Evolutionary conservation across 108 stramenopile genomes (phyloP), one percentile per base, ranked within the genome.

Genomic region (Ochromonas danica): DNA sequence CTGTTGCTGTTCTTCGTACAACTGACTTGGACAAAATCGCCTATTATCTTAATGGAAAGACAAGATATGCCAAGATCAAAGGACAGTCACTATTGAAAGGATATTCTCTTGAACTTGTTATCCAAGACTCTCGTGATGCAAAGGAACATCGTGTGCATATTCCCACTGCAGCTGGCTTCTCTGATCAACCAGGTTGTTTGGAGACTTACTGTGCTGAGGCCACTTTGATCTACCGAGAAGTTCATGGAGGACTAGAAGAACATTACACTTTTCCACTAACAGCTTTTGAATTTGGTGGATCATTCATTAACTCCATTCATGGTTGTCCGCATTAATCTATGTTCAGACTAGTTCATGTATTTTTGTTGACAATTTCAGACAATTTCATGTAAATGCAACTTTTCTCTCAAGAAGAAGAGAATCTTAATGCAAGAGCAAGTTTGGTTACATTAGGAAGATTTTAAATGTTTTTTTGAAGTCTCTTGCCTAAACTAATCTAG

Each of bases 231-330:
- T 36, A 36, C 10, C 17, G 3, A 10, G 63, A 10, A 25, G 3
- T 67, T 28, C 10, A 28, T 35, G 25, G 25, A 6, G 33, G 35
- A 33, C 3, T 67, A 22, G 25, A 28, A 67, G 63, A 67, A 33
- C 3, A 31, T 28, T 67, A 67, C 25, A 6, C 3, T 28, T 67
- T 67, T 67, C 63, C 63, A 10, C 35, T 67, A 31, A 67, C 63
- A 36, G 63, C 63, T 67, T 67, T 67, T 14, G 63, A 67, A 25
- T 67, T 67, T 36, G 63, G 63, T 35, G 63, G 63, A 67, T 31
- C 63, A 35, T 67, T 67, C 31, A 67, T 67, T 67, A 10, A 67
- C 17, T 36, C 3, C 63, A 36, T n/a, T n/a, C n/a, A n/a, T n/a
- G n/a, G n/a, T n/a, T n/a, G n/a, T n/a, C n/a, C n/a, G n/a, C n/a